Conservation (phyloP, 2,329 filamentous ascomycete species). For the Colletotrichum australisinense region DNA sequence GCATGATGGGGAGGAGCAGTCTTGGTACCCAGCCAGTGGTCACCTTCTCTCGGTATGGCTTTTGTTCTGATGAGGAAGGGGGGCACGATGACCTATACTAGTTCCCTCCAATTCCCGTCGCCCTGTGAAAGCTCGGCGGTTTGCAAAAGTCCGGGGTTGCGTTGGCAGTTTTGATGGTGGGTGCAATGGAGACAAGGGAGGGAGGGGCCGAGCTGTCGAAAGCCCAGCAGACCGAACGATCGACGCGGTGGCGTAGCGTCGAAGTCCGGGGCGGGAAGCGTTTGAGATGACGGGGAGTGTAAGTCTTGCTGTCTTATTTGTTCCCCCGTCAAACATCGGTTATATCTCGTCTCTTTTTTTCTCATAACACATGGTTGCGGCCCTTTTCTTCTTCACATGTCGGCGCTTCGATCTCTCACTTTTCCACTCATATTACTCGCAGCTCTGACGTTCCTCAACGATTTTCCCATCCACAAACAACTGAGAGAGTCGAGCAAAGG, state of each 20-base stretch:
- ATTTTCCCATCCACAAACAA: not conserved
- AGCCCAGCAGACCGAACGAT: not conserved
- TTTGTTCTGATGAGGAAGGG: too few species aligned
- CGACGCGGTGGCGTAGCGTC: constrained; percentile 1
- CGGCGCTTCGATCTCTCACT: not conserved
- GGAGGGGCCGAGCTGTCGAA: constrained; percentile 24
- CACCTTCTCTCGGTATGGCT: too few species aligned
- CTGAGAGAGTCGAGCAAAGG: not conserved
- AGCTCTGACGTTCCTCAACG: not conserved
- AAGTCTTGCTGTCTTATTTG: not conserved
- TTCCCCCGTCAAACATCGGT: not conserved
- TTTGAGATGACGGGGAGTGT: constrained; percentile 27
- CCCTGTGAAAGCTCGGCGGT: not conserved
- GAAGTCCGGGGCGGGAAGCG: constrained; percentile 11
- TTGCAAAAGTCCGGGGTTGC: not conserved
- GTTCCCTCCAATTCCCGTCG: not conserved
- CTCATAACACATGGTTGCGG: not conserved
- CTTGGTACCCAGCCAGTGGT: too few species aligned
- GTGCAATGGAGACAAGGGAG: not conserved
- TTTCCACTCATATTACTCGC: not conserved
- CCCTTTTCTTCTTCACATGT: too few species aligned
- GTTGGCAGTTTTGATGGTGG: not conserved
- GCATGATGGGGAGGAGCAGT: too few species aligned
- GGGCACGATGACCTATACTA: too few species aligned
- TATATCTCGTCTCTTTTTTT: not conserved